Evolutionary conservation across 1,284 basidiomycete species (phyloP).

Genomic region (Schizophyllum amplum): DNA sequence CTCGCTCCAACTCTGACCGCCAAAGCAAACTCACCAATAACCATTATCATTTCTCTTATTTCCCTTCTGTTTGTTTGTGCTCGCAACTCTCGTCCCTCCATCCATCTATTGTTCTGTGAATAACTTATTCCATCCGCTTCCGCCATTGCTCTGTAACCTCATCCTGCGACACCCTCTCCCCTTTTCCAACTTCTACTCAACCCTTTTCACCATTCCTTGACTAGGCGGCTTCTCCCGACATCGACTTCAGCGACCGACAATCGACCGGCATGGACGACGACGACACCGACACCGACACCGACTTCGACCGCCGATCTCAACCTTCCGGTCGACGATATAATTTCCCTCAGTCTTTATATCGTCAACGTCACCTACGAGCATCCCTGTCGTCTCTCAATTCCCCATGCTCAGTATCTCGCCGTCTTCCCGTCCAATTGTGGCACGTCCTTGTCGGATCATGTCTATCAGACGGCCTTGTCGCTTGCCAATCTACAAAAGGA

Average conservation of each 20-base stretch:
- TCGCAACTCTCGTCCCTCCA: background rate
- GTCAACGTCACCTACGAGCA: conserved; percentile 4
- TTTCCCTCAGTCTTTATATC: background rate
- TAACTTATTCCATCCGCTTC: conserved; percentile 3
- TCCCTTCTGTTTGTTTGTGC: background rate
- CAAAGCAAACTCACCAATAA: background rate
- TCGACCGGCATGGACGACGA: background rate
- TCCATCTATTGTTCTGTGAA: background rate
- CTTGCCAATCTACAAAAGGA: background rate
- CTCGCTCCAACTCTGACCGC: background rate
- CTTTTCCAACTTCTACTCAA: conserved; percentile 4
- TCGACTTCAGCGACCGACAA: conserved; percentile 1
- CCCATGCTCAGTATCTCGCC: background rate
- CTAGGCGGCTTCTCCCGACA: conserved; percentile 3
- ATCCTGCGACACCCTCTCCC: background rate
- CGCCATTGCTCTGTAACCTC: background rate
- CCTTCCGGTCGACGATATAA: conserved; percentile 3
- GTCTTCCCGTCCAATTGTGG: too few relatives aligned
- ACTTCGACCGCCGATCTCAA: background rate
- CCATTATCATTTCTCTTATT: background rate
- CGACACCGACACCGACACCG: background rate
- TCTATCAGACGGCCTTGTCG: background rate
- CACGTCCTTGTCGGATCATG: too few relatives aligned
- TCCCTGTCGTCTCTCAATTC: background rate
- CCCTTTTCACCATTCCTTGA: conserved; percentile 4